These are phyloP conservation scores for Chaetoscypha palmicola DNA, from an alignment of 2,329 filamentous ascomycete species.

Conservation along the genomic window DNA sequence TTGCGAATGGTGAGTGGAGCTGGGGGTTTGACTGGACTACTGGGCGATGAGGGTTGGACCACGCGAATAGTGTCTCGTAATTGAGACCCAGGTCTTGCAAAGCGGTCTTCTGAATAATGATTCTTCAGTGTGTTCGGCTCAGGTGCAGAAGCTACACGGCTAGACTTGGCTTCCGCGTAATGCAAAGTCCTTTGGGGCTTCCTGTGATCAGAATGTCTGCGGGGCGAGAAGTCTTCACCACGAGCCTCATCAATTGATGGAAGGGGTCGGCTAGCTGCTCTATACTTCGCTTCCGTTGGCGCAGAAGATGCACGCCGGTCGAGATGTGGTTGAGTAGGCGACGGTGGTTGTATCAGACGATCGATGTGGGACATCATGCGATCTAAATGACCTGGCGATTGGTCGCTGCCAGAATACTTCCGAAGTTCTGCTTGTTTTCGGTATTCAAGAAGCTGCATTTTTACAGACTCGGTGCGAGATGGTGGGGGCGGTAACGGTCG, in stretches of 20 bases:
- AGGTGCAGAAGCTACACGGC: conserved; percentile 28
- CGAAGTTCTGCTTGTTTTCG: conserved; percentile 26
- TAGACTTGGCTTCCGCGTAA: conserved; percentile 13
- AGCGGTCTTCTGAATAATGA: conserved; percentile 11
- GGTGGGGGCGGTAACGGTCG: conserved; percentile 29
- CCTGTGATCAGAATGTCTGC: conserved; percentile 9
- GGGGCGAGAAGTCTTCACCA: conserved; percentile 20
- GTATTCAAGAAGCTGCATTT: conserved; percentile 26
- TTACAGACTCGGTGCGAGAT: conserved; percentile 26
- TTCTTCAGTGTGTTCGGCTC: conserved; percentile 18
- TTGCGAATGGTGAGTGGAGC: conserved; percentile 30
- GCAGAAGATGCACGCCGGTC: conserved; percentile 41
- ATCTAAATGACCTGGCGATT: conserved; percentile 43
- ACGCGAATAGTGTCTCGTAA: conserved; percentile 26
- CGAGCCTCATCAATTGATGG: conserved; percentile 27
- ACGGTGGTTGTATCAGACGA: conserved; percentile 42
- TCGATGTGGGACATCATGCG: conserved; percentile 55
- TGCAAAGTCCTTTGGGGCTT: conserved; percentile 11
- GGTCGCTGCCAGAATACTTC: conserved; percentile 23
- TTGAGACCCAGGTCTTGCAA: conserved; percentile 8
- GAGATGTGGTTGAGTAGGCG: conserved; percentile 11
- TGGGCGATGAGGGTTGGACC: conserved; percentile 22
- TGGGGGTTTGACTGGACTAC: conserved; percentile 27
- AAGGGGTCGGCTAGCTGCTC: conserved; percentile 12
- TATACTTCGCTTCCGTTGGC: conserved; percentile 28